phyloP scores from a whole-genome alignment of 805 yeast species.

The Candida alai region DNA sequence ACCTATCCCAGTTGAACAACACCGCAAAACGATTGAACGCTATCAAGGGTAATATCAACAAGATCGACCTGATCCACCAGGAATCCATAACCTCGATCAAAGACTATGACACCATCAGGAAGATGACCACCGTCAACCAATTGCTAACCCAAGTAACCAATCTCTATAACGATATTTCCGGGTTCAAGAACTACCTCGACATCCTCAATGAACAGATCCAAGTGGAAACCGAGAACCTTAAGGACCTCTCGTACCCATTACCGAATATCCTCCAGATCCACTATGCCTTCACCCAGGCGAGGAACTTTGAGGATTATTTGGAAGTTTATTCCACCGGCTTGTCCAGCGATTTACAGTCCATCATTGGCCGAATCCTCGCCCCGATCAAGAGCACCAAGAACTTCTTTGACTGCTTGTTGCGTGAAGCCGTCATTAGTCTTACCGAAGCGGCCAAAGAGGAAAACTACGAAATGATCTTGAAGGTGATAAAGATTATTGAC shows the following conservation, averaged over 20 bases:
- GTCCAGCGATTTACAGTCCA: slow-evolving; percentile 63
- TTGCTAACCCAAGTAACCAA: slow-evolving; percentile 66
- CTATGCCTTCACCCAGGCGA: slow-evolving; percentile 60
- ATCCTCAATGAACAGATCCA: slow-evolving; percentile 53
- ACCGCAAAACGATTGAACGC: slow-evolving; percentile 31
- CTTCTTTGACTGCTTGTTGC: slow-evolving; percentile 62
- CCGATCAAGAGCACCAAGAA: slow-evolving; percentile 46
- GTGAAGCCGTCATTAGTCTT: slow-evolving; percentile 60
- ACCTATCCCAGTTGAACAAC: slow-evolving; percentile 49
- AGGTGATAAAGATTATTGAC: slow-evolving; percentile 74
- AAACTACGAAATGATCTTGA: slow-evolving; percentile 63
- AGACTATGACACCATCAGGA: slow-evolving; percentile 65
- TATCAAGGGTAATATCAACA: slow-evolving; percentile 37
- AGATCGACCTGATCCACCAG: slow-evolving; percentile 48
- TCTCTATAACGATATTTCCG: slow-evolving; percentile 59
- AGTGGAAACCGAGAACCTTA: slow-evolving; percentile 31
- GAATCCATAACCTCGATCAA: slow-evolving; percentile 57
- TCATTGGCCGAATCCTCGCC: slow-evolving; percentile 53
- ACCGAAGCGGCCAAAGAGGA: slow-evolving; percentile 72
- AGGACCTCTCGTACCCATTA: slow-evolving; percentile 39
- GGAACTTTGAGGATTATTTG: slow-evolving; percentile 78
- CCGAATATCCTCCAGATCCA: slow-evolving; percentile 65
- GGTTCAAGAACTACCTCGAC: slow-evolving; percentile 49
- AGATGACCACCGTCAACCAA: slow-evolving; percentile 64
- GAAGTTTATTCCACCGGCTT: slow-evolving; percentile 44